Base-by-base conservation (phyloP, 1,139 yeast genomes). In the Candida dubliniensis region DNA sequence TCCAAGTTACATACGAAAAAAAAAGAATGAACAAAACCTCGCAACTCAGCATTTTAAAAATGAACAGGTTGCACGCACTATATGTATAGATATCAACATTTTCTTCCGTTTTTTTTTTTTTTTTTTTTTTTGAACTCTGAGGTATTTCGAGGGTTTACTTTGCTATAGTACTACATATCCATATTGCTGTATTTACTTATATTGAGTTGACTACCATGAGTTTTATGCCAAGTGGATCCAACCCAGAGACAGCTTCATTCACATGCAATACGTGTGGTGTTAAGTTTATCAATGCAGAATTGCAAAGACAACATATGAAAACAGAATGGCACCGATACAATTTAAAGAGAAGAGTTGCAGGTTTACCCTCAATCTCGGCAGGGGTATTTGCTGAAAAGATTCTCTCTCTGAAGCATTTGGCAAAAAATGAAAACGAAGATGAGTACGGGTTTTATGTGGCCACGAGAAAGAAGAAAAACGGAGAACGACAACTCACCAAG, bases 261-360 rank as follows among this genome's bases (percentile, higher is more conserved):
- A 90, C 97, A 4, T 93, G 99, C 65, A 87, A 89, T 59, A 86
- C 96, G 31, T 93, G 99, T 60, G 84, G 82, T 8, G 76, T 91
- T 48, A 81, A 81, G 47, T 93, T 93, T 58, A 80, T 84, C 13
- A 74, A 84, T 13, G 84, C 96, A 5, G 90, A 84, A 46, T 76
- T 81, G 50, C 99, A 93, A 68, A 76, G 98, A 55, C 74, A 77
- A 45, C 99, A 93, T 59, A 93, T 93, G 98, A 89, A 88, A 61
- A 84, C 96, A 1, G 97, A 91, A 50, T 91, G 97, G 97, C 97
- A 90, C 59, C 76, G 96, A 52, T 93, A 88, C 63, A 91, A 93
- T 60, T 76, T 93, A 60, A 93, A 93, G 66, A 78, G 99, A 64
- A 76, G 96, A 58, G 96, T 93, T 33, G 96, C 96, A 2, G 79